phyloP scores from a whole-genome alignment of 2,329 filamentous ascomycete genomes.

The Cercospora brassicicola region DNA sequence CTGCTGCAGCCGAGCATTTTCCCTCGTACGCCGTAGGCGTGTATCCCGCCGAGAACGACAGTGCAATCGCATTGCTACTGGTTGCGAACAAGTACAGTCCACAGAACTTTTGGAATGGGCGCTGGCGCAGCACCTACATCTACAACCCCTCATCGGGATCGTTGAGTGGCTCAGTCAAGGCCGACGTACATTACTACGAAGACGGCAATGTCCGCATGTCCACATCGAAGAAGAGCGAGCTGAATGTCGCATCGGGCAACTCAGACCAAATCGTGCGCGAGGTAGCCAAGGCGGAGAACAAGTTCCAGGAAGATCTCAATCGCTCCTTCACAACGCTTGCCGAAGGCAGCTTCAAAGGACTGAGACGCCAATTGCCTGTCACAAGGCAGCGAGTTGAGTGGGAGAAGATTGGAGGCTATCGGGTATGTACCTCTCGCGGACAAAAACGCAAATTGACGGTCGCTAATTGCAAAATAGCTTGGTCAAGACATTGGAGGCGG shows the following conservation, averaged over 20 bases:
- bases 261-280: conserved; percentile 72
- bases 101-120: conserved; percentile 98
- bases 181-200: conserved; percentile 99
- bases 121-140: conserved; percentile 88
- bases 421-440: conserved; percentile 53
- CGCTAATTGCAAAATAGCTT: conserved; percentile 35
- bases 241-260: conserved; percentile 60
- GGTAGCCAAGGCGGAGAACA: conserved; percentile 78
- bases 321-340: conserved; percentile 82
- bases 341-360: conserved; percentile 90
- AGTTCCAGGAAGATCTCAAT: conserved; percentile 95
- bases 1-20: conserved; percentile 86
- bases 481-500: conserved; percentile 56
- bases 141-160: conserved; percentile 67
- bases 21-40: conserved; percentile 77
- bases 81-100: conserved; percentile 97
- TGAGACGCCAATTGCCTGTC: conserved; percentile 89
- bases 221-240: conserved; percentile 74
- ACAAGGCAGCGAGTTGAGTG: conserved; percentile 99
- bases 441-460: conserved; percentile 5
- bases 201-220: conserved; percentile 94
- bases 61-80: conserved; percentile 74
- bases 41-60: conserved; percentile 75
- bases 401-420: conserved; percentile 95
- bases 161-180: conserved; percentile 78